Evolutionary conservation across 805 yeast species (phyloP).

Genomic region (Ogataea salicorniae): DNA sequence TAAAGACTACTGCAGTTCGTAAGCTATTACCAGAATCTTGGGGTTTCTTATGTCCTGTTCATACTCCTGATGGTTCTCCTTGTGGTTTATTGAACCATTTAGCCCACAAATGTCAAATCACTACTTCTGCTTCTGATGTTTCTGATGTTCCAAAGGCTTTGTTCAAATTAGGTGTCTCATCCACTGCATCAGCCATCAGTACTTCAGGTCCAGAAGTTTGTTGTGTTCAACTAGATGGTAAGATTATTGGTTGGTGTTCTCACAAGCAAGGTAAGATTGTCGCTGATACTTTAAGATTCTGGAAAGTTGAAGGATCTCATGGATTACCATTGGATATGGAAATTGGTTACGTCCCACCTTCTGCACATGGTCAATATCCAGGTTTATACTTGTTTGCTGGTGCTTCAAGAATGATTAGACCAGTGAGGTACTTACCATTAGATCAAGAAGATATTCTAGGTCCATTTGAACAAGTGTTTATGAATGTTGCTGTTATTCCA

Average conservation of each 20-base stretch:
- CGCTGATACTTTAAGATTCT: constrained; percentile 84
- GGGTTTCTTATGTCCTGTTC: constrained; percentile 99
- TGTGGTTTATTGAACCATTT: constrained; percentile 97
- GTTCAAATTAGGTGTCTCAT: constrained; percentile 71
- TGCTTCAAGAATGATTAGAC: constrained; percentile 91
- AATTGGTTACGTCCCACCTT: constrained; percentile 95
- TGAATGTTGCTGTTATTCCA: constrained; percentile 93
- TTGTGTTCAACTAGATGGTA: constrained; percentile 92
- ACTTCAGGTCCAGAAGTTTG: constrained; percentile 80
- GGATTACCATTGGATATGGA: constrained; percentile 85
- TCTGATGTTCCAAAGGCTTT: constrained; percentile 63
- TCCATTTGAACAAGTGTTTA: constrained; percentile 96
- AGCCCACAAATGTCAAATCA: constrained; percentile 88
- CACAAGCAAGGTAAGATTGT: constrained; percentile 82
- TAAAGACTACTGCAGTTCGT: constrained; percentile 96
- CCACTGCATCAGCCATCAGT: constrained; percentile 63
- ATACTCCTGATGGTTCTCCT: constrained; percentile 99
- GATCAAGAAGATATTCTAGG: constrained; percentile 85
- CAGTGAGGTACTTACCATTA: constrained; percentile 84
- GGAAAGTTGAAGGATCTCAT: constrained; percentile 82
- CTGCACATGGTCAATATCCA: constrained; percentile 93
- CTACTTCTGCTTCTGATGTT: constrained; percentile 73
- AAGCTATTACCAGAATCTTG: constrained; percentile 95
- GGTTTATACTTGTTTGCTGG: constrained; percentile 92
- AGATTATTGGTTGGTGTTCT: constrained; percentile 88